phyloP scores from a whole-genome alignment of 176 grass and related monocot genomes.

The Hsuehochloa calcarea region DNA sequence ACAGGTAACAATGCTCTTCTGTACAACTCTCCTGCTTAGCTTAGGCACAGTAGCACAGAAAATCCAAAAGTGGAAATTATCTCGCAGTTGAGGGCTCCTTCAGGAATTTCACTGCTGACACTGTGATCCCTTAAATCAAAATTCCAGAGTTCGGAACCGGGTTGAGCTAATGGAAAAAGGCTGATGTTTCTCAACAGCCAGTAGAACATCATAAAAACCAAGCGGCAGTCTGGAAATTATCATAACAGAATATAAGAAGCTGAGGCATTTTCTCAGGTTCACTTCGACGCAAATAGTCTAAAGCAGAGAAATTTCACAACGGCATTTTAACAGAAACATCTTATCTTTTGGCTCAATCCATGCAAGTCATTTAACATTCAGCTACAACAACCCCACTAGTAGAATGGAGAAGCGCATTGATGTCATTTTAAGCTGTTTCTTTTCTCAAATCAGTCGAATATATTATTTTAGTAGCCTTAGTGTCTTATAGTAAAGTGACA shows the following conservation, averaged over 20 bases:
- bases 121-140: not conserved
- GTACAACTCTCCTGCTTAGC: not conserved
- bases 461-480: too few relatives aligned
- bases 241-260: not conserved
- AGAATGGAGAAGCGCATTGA: not conserved
- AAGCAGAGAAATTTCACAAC: too few relatives aligned
- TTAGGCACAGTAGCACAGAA: not conserved
- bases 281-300: not conserved
- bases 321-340: not conserved
- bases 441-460: too few relatives aligned
- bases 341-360: not conserved
- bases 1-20: not conserved
- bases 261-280: not conserved
- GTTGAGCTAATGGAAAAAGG: not conserved
- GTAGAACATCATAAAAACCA: not conserved
- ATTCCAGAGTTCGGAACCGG: not conserved
- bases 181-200: not conserved
- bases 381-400: slow-evolving; percentile 7
- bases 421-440: too few relatives aligned
- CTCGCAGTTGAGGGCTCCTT: not conserved
- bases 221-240: not conserved
- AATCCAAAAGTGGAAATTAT: not conserved
- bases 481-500: too few relatives aligned
- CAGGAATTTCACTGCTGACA: not conserved
- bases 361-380: not conserved